Evolutionary conservation across 371 early-diverging fungal genomes (phyloP).

Genomic region (Gilbertella persicaria): DNA sequence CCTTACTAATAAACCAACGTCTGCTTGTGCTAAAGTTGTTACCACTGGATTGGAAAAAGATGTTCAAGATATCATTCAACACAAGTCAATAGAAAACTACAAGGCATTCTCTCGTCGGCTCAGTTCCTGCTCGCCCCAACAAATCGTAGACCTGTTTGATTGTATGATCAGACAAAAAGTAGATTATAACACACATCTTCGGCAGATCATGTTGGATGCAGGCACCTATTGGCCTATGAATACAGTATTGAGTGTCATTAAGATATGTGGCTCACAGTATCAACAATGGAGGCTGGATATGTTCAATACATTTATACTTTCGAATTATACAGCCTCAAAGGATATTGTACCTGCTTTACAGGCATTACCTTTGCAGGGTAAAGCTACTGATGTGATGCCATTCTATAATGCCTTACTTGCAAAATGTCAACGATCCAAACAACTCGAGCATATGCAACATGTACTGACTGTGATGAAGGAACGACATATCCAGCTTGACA

Average conservation of each 20-base stretch:
- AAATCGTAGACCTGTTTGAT: constrained; percentile 1
- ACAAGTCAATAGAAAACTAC: no score
- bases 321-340: constrained; percentile 6
- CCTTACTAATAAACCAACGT: no score
- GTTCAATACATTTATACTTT: background rate
- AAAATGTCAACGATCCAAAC: constrained; percentile 13
- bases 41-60: no score
- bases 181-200: background rate
- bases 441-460: constrained; percentile 24
- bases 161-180: no score
- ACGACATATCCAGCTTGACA: constrained; percentile 20
- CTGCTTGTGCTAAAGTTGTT: no score
- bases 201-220: constrained; percentile 9
- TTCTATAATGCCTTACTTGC: constrained; percentile 33
- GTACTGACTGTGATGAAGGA: constrained; percentile 27
- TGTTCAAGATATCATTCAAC: no score
- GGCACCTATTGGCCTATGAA: constrained; percentile 7
- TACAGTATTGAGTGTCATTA: constrained; percentile 1
- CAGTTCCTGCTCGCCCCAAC: background rate
- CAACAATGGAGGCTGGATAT: constrained; percentile 9
- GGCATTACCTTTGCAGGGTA: constrained; percentile 5
- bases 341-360: constrained; percentile 8
- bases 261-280: background rate
- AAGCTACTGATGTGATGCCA: background rate
- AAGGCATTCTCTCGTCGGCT: background rate